Conservation (phyloP, 305 asterid genomes). For the Fraxinus nigra region DNA sequence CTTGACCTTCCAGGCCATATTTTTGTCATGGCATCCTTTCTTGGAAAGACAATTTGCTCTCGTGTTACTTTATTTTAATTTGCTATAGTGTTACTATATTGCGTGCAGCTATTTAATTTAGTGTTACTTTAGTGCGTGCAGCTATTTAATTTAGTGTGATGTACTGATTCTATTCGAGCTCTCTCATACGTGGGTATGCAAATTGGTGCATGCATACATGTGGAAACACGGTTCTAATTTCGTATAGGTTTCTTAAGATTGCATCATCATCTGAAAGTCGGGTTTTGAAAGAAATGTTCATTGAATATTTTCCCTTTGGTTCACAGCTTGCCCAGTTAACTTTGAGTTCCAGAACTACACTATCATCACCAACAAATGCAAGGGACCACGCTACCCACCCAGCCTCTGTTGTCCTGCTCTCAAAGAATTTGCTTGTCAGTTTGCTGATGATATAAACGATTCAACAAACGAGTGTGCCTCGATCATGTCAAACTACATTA, state of each 20-base stretch:
- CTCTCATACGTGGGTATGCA: not conserved
- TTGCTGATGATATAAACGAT: conserved; percentile 42
- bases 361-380: conserved; percentile 53
- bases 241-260: not conserved
- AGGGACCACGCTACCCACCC: conserved; percentile 38
- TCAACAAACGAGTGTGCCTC: conserved; percentile 35
- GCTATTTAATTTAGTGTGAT: not conserved
- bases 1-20: not conserved
- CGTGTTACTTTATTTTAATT: not conserved
- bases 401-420: conserved; percentile 44
- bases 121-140: not conserved
- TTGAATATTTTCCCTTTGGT: not conserved
- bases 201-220: not conserved
- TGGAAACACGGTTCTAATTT: not conserved
- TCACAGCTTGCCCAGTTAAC: conserved; percentile 48
- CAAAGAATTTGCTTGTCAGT: conserved; percentile 55
- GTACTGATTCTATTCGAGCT: not conserved
- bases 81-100: not conserved
- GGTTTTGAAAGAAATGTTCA: not conserved
- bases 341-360: conserved; percentile 49
- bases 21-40: not conserved
- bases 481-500: conserved; percentile 48
- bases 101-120: not conserved
- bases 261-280: not conserved
- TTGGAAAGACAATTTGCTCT: not conserved